phyloP scores from a whole-genome alignment of 2,329 filamentous ascomycete genomes.

The Epicoccum sorghinum region DNA sequence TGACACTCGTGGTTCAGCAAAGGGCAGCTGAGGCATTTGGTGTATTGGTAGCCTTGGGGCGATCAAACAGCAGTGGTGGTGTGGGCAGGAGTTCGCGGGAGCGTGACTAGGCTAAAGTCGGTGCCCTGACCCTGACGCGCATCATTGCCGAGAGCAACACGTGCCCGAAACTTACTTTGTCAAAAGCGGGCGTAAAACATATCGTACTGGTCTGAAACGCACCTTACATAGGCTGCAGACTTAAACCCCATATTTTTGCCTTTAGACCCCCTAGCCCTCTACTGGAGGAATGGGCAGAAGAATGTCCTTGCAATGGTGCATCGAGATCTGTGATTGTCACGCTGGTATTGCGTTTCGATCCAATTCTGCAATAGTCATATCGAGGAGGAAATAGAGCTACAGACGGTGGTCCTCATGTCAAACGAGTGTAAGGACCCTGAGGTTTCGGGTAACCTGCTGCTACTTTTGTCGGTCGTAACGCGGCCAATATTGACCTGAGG shows the following conservation, averaged over 20 bases:
- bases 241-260: constrained; percentile 8
- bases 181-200: constrained; percentile 20
- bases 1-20: background rate
- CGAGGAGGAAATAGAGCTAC: background rate
- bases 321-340: background rate
- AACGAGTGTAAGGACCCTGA: constrained; percentile 1
- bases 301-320: background rate
- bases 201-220: constrained; percentile 28
- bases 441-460: constrained; percentile 16
- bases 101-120: constrained; percentile 15
- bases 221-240: constrained; percentile 15
- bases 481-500: constrained; percentile 10
- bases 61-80: constrained; percentile 10
- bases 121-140: constrained; percentile 13
- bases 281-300: background rate
- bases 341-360: background rate
- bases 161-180: constrained; percentile 20
- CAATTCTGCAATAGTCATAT: background rate
- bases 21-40: constrained; percentile 1
- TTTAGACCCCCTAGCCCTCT: background rate
- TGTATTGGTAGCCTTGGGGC: constrained; percentile 8
- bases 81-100: constrained; percentile 19
- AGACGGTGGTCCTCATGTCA: background rate
- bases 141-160: constrained; percentile 27
- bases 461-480: constrained; percentile 9